Base-by-base conservation (phyloP, 345 rosid genomes). In the Brassica juncea region DNA sequence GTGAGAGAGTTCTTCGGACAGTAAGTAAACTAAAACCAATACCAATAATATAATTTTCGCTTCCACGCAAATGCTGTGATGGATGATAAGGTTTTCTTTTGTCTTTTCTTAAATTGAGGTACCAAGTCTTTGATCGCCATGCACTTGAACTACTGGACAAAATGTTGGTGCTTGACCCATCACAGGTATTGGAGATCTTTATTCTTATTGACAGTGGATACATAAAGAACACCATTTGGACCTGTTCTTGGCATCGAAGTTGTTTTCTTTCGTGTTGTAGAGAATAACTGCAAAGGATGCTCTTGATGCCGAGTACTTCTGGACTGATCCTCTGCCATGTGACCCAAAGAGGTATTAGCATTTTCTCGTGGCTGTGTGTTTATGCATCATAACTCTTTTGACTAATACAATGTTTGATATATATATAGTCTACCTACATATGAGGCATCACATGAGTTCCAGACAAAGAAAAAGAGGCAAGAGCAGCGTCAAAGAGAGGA, bases 391-490 rank as follows among this genome's bases (percentile, higher is more conserved):
- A 35, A 37, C 30, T 11, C 59, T 15, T 70, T 66, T 64, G 77
- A 84, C 69, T 78, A 85, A 6, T 21, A 84, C 82, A 76, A 85
- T 7, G 78, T 16, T 42, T 6, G 4, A 47, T 28, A 16, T 67
- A 12, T 66, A 2, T 63, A 75, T 83, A 94, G 99, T 84, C 86
- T 95, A 75, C 99, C 99, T 2, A 90, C 89, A 81, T 95, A 95
- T 69, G 98, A 95, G 80, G 85, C 98, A 49, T 93, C 99, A 1
- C 99, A 95, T 57, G 99, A 95, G 86, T 93, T 90, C 82, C 98
- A 93, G 80, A 93, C 99, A 28, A 93, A 92, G 92, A 95, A 90
- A 77, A 93, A 88, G 85, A 82, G 98, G 67, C 98, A 91, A 88
- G 96, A 95, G 83, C 98, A 89, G 82, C 87, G 98, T 34, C 97